These are phyloP conservation scores for Prunus salicina DNA, from an alignment of 306 rosid genomes.

Conservation along the genomic window DNA sequence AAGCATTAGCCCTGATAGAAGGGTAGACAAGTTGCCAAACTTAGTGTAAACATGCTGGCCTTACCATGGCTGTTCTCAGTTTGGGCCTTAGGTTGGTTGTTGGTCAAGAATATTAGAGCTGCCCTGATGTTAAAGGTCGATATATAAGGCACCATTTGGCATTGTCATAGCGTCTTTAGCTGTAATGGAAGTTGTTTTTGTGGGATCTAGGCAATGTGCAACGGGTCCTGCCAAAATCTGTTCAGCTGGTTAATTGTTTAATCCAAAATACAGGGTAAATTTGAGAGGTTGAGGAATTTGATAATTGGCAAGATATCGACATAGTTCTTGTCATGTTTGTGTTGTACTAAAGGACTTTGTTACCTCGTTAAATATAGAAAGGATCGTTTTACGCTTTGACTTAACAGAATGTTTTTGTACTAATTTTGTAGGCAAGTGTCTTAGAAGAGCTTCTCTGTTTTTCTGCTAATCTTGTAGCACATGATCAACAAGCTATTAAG, in stretches of 20 bases:
- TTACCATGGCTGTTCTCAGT: neutral
- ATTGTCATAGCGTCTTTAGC: neutral
- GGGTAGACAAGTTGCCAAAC: neutral
- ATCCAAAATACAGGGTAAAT: neutral
- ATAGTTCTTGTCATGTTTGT: neutral
- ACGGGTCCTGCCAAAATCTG: neutral
- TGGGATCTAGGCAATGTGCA: neutral
- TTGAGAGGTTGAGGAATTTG: neutral
- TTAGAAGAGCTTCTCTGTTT: slow-evolving; percentile 45
- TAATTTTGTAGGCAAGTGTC: slow-evolving; percentile 37
- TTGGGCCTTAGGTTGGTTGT: neutral
- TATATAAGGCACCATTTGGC: neutral
- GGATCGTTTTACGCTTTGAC: neutral
- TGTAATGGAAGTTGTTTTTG: neutral
- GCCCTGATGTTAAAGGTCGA: neutral
- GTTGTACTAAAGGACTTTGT: neutral
- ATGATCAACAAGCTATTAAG: slow-evolving; percentile 30
- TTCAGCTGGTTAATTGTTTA: neutral
- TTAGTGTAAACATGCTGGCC: neutral
- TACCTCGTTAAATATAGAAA: neutral
- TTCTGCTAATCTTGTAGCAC: slow-evolving; percentile 30
- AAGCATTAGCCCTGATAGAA: neutral
- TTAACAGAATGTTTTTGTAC: slow-evolving; percentile 14
- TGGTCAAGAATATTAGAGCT: neutral
- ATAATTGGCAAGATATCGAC: neutral